Conservation (phyloP, 768 basidiomycete species). For the Termitomyces sp. region DNA sequence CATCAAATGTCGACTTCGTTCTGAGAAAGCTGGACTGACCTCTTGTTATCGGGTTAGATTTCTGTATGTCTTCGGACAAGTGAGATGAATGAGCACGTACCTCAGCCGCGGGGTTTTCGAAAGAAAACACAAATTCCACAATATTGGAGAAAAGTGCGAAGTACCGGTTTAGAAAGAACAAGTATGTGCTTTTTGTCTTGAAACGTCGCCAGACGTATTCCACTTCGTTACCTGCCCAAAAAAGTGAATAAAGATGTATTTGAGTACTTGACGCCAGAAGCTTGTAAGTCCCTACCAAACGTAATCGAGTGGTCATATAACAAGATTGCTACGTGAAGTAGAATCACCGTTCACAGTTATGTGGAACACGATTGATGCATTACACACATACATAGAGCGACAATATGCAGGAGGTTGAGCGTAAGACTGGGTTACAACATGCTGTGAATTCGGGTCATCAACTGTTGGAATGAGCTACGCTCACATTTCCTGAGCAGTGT, state of each 20-base stretch:
- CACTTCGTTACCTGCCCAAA: conserved; percentile 3
- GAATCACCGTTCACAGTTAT: neutral
- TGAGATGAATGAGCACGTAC: neutral
- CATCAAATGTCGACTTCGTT: neutral
- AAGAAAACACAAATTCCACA: neutral
- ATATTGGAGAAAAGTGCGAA: conserved; percentile 1
- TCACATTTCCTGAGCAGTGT: neutral
- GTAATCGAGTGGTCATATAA: neutral
- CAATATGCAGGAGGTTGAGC: neutral
- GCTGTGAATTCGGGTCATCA: neutral
- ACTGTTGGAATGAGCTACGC: neutral
- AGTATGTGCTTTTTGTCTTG: conserved; percentile 1
- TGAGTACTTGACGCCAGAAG: neutral
- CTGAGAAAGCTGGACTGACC: neutral
- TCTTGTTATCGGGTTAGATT: neutral
- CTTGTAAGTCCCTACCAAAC: neutral
- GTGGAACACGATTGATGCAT: neutral
- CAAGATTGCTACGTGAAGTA: neutral
- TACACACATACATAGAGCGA: neutral
- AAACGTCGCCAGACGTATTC: conserved; percentile 8
- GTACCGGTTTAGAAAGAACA: conserved; percentile 7
- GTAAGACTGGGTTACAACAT: neutral
- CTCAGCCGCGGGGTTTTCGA: neutral
- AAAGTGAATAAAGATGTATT: neutral
- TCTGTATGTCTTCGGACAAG: too few relatives aligned